These are phyloP conservation scores for Aspergillus campestris DNA, from an alignment of 495 filamentous ascomycete species.

Conservation along the genomic window DNA sequence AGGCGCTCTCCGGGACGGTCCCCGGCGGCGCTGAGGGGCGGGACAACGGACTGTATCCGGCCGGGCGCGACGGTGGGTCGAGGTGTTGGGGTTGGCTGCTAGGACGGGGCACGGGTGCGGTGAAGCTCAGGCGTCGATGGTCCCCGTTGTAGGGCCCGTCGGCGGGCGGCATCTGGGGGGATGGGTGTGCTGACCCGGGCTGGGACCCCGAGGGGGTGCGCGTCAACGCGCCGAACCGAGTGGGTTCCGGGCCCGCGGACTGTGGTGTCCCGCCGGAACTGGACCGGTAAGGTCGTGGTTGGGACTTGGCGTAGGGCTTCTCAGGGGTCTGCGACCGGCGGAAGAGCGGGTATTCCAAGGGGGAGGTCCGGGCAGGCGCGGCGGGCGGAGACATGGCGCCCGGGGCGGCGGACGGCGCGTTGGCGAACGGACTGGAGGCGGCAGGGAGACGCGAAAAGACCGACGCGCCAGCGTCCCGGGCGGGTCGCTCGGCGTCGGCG, in stretches of 20 bases:
- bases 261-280: slow-evolving; percentile 33
- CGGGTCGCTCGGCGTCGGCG: slow-evolving; percentile 51
- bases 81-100: slow-evolving; percentile 38
- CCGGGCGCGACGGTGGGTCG: slow-evolving; percentile 22
- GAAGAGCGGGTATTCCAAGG: slow-evolving; percentile 51
- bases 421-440: slow-evolving; percentile 36
- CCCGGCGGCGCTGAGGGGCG: slow-evolving; percentile 15
- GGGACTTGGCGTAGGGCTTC: slow-evolving; percentile 34
- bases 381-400: slow-evolving; percentile 41
- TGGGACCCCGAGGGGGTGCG: slow-evolving; percentile 24
- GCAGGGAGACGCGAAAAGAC: slow-evolving; percentile 47
- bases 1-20: slow-evolving; percentile 15
- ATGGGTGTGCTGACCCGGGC: slow-evolving; percentile 30
- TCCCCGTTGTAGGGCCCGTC: slow-evolving; percentile 27
- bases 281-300: slow-evolving; percentile 33
- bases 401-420: slow-evolving; percentile 22
- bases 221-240: slow-evolving; percentile 28
- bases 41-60: slow-evolving; percentile 34
- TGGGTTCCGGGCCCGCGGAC: slow-evolving; percentile 20
- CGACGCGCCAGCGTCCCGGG: slow-evolving; percentile 44
- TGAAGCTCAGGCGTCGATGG: slow-evolving; percentile 31
- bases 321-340: slow-evolving; percentile 72
- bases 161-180: slow-evolving; percentile 30
- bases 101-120: slow-evolving; percentile 31
- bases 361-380: slow-evolving; percentile 34